Conservation (phyloP, 768 basidiomycete species). For the Clavaria fumosa region DNA sequence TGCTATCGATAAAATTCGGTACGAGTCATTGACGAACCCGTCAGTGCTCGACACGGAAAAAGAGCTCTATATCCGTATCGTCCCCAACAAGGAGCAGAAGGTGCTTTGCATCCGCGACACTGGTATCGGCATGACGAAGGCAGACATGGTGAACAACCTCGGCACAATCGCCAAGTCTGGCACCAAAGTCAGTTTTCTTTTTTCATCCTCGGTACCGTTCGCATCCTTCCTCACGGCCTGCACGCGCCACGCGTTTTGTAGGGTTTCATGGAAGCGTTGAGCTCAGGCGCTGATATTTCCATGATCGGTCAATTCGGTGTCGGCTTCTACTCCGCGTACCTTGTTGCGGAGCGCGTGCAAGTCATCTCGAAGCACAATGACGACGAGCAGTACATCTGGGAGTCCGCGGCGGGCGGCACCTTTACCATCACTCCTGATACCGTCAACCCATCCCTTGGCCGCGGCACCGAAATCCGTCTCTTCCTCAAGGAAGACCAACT, state of each 20-base stretch:
- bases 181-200: slow-evolving; percentile 55
- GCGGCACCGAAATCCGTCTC: slow-evolving; percentile 85
- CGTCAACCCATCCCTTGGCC: slow-evolving; percentile 77
- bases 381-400: slow-evolving; percentile 99
- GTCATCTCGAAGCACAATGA: slow-evolving; percentile 99
- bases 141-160: slow-evolving; percentile 98
- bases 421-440: slow-evolving; percentile 97
- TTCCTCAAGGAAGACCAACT: slow-evolving; percentile 97
- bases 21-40: slow-evolving; percentile 89
- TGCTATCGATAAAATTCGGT: slow-evolving; percentile 98
- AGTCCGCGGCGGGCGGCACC: slow-evolving; percentile 98
- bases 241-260: slow-evolving; percentile 17
- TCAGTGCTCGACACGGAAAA: slow-evolving; percentile 78
- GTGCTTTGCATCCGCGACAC: slow-evolving; percentile 82
- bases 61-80: slow-evolving; percentile 90
- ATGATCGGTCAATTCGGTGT: slow-evolving; percentile 99
- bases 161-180: slow-evolving; percentile 93
- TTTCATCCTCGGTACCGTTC: no score
- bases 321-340: slow-evolving; percentile 99
- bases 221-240: slow-evolving; percentile 5
- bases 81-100: slow-evolving; percentile 93
- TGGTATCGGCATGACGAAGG: slow-evolving; percentile 99
- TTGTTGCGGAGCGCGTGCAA: slow-evolving; percentile 96
- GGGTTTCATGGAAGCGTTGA: slow-evolving; percentile 99
- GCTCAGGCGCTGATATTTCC: slow-evolving; percentile 76